Percentiles rank a stretch among this genome's conserved stretches.
These are phyloP conservation scores for Ascocoryne sarcoides DNA, from an alignment of 2,329 filamentous ascomycete species.

Conservation along the genomic window DNA sequence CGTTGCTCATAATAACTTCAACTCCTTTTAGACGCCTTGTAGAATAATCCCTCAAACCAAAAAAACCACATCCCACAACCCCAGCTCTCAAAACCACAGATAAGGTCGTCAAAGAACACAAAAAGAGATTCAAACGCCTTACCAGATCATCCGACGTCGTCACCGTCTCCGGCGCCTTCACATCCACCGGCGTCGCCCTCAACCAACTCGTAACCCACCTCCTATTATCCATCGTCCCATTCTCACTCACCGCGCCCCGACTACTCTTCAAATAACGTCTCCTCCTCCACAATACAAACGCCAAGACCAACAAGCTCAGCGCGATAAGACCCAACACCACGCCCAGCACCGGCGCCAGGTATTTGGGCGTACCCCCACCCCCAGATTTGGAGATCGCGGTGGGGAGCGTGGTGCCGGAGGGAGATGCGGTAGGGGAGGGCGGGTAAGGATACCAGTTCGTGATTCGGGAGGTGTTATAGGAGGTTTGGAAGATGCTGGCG, in stretches of 20 bases:
- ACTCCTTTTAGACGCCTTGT: no score
- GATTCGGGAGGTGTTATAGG: conserved; percentile 50
- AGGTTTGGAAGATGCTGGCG: conserved; percentile 41
- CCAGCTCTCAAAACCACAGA: no score
- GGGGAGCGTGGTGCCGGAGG: conserved; percentile 8
- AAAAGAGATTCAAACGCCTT: no score
- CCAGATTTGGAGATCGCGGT: conserved; percentile 7
- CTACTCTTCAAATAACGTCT: conserved; percentile 22
- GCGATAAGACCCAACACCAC: conserved; percentile 51
- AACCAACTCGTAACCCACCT: conserved; percentile 24
- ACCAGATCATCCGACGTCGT: no score
- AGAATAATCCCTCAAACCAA: no score
- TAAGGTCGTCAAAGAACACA: no score
- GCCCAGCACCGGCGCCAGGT: conserved; percentile 53
- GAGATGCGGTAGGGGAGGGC: conserved; percentile 11
- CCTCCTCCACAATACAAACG: conserved; percentile 44
- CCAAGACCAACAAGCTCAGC: conserved; percentile 42
- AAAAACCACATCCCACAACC: no score
- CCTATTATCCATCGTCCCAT: conserved; percentile 20
- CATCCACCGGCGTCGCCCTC: conserved; percentile 12
- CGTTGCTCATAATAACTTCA: no score
- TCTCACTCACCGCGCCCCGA: conserved; percentile 16
- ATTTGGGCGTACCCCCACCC: conserved; percentile 42
- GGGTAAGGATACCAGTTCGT: conserved; percentile 52
- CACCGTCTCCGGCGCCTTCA: conserved; percentile 22